Base-by-base conservation (phyloP, 805 yeast genomes). In the Yamadazyma sp. region DNA sequence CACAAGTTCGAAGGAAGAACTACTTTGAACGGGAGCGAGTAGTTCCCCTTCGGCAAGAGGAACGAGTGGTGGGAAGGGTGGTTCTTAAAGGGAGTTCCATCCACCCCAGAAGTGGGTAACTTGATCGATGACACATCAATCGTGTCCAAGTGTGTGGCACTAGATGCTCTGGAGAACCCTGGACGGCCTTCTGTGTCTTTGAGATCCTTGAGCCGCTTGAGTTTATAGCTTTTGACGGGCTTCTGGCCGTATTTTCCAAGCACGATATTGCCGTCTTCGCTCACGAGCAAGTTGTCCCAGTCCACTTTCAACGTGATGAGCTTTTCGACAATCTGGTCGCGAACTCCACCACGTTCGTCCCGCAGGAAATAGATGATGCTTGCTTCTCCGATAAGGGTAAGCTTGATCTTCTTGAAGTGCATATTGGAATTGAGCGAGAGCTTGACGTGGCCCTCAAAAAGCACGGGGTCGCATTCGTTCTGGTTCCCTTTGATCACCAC, bases 41-140 rank as follows among this genome's bases (percentile, higher is more conserved):
- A 75, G 49, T 76, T 76, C 1, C 80, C 81, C 38, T 67, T 58
- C 2, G 78, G 78, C 19, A 76, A 54, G 10, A 63, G 53, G 46
- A 62, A 76, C 11, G 70, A 63, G 44, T 59, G 60, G 32, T 47
- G 45, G 6, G 50, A 43, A 3, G 59, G 37, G 2, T 53, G 48
- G 19, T 46, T 47, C n/a, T 60, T 60, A 35, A 72, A 73, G 4
- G 73, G 73, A 9, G 73, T 69, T 6, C 73, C 74, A 44, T 68
- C 73, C 8, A 62, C 42, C 1, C 73, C 73, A 38, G 62, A 51
- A 15, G 51, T 38, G 1, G 72, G 70, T 11, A 62, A 38, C 28
- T 50, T 45, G 14, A 64, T 40, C 4, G 46, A 34, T 13, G 37
- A 38, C 5, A 25, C 28, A 6, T 39, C 41, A 10, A 23, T 26